Evolutionary conservation across 164 flowering plant species (phyloP), one percentile per base, ranked within the genome.

Genomic region (Brasenia schreberi): DNA sequence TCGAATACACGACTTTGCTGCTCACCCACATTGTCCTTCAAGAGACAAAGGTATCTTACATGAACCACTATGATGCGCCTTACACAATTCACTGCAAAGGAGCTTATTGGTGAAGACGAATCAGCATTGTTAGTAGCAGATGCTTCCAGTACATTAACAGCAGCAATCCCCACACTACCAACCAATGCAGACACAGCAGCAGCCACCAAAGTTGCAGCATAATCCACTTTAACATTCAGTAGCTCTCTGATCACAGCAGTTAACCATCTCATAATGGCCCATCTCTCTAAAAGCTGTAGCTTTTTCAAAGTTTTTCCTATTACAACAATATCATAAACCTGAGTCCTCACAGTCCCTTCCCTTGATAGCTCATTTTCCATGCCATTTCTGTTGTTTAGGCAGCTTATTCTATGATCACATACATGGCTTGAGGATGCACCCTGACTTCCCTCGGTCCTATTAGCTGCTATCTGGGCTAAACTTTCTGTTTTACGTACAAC

Each of bases 401-500:
- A 95, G 77, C 71, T 80, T 61, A 85, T 69, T 79, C 73, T 92
- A 67, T 73, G 87, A 72, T 90, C 97, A 77, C 99, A 95, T 5
- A 87, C 78, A 73, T 95, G 99, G 77, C 99, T 95, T 0, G 98
- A 88, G 17, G 99, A 92, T 62, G 97, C 96, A 66, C 99, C 98
- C 78, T 88, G 99, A 77, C 98, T 95, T 69, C 97, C 83, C 79
- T 95, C 99, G 70, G 92, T 90, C 73, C 99, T 83, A 49, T 92
- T 78, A 70, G 94, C 83, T 63, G 88, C 88, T 74, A 95, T 71
- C 5, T 95, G 99, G 62, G 97, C 86, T 74, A 95, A 89, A 74
- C 95, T 90, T 69, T 86, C 88, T 68, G 92, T 92, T 75, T 86
- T 95, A 18, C 96, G 97, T 18, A 83, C 95, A 61, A 72, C 64